Conservation (phyloP, 176 grass and related monocot species). For the Triticum turgidum region DNA sequence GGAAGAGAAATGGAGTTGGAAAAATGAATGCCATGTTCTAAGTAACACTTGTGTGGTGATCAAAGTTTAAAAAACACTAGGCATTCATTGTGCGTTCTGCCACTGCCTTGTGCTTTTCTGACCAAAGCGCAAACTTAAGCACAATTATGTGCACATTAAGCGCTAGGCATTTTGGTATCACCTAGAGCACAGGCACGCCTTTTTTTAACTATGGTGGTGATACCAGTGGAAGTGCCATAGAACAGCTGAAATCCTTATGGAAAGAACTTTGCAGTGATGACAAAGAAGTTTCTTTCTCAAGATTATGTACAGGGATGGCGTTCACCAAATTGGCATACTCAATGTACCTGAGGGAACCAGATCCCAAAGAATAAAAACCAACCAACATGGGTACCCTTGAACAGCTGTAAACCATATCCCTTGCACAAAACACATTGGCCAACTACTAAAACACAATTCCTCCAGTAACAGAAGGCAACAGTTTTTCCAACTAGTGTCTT, state of each 20-base stretch:
- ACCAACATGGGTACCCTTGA: not conserved
- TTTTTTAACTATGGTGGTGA: no score
- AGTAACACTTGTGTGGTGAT: not conserved
- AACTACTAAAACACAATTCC: not conserved
- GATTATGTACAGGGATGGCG: not conserved
- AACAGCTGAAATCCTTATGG: not conserved
- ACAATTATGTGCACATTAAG: no score
- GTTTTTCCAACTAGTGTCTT: not conserved
- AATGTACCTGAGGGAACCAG: not conserved
- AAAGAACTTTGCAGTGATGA: slow-evolving; percentile 10
- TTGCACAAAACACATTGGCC: not conserved
- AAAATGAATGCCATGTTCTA: not conserved
- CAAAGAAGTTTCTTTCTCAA: slow-evolving; percentile 14
- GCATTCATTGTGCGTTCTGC: no score
- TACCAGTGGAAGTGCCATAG: not conserved
- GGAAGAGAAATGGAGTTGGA: slow-evolving; percentile 21
- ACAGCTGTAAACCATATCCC: slow-evolving; percentile 4
- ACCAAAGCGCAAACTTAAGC: no score
- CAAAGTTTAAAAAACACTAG: no score
- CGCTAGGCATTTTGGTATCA: no score
- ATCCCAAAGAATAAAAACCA: not conserved
- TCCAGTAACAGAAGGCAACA: not conserved
- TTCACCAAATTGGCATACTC: slow-evolving; percentile 2
- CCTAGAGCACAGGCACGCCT: no score
- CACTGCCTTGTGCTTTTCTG: no score